Conservation (phyloP, 2,329 filamentous ascomycete genomes). For the Cercospora sesami region DNA sequence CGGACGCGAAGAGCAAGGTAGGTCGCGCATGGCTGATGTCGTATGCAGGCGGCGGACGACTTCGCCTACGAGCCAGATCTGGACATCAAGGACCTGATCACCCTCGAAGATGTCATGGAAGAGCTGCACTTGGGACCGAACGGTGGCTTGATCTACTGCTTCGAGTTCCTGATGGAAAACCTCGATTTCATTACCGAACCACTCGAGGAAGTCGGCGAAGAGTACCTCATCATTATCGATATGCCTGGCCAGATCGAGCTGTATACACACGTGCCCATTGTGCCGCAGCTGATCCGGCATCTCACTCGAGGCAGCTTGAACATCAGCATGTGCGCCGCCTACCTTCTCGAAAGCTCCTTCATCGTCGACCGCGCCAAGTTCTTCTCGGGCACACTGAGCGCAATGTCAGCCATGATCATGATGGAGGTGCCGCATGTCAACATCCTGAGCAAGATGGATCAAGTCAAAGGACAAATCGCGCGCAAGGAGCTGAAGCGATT, state of each 20-base stretch:
- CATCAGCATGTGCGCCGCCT: conserved; percentile 88
- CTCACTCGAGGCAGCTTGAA: conserved; percentile 81
- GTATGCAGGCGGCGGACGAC: conserved; percentile 75
- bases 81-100: conserved; percentile 93
- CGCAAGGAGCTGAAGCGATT: conserved; percentile 89
- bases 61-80: conserved; percentile 91
- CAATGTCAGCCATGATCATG: conserved; percentile 99
- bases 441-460: conserved; percentile 95
- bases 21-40: conserved; percentile 14
- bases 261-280: conserved; percentile 92
- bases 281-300: conserved; percentile 80
- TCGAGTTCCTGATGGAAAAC: conserved; percentile 93
- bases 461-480: conserved; percentile 84
- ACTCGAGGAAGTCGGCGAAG: conserved; percentile 82
- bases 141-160: conserved; percentile 91
- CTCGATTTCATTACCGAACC: conserved; percentile 86
- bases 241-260: conserved; percentile 99
- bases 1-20: not conserved
- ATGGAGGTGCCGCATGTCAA: conserved; percentile 96
- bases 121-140: conserved; percentile 89
- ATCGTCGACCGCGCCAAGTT: conserved; percentile 95
- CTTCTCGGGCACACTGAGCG: conserved; percentile 90
- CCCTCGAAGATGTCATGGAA: conserved; percentile 93
- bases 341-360: conserved; percentile 93
- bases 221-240: conserved; percentile 96